A percentile compares a stretch with the other conserved stretches of the same genome.
Evolutionary conservation across 768 basidiomycete genomes (phyloP).

Genomic region (Trichaptum fuscoviolaceum): DNA sequence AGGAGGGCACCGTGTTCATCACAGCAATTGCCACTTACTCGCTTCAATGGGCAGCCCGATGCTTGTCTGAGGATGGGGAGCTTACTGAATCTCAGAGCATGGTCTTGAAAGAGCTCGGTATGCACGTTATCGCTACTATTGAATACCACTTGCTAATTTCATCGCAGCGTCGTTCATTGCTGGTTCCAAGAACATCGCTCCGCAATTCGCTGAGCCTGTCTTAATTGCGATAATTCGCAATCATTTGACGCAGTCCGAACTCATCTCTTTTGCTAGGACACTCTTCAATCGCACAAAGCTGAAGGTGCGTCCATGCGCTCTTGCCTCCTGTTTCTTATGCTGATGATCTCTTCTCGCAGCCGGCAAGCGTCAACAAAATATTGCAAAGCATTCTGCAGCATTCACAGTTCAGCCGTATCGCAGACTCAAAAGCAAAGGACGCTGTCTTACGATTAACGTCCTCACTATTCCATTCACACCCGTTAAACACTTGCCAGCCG

Average conservation of each 20-base stretch:
- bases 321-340: not conserved
- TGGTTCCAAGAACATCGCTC: slow-evolving; percentile 36
- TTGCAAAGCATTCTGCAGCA: slow-evolving; percentile 75
- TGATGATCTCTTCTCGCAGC: slow-evolving; percentile 31
- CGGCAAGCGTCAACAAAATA: slow-evolving; percentile 65
- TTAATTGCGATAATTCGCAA: slow-evolving; percentile 58
- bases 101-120: slow-evolving; percentile 6
- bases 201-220: slow-evolving; percentile 66
- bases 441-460: slow-evolving; percentile 53
- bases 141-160: not conserved
- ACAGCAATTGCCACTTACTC: slow-evolving; percentile 26
- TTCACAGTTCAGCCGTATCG: slow-evolving; percentile 48
- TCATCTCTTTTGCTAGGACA: slow-evolving; percentile 23
- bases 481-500: slow-evolving; percentile 79
- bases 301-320: slow-evolving; percentile 46
- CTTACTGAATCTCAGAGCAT: not conserved
- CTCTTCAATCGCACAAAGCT: slow-evolving; percentile 29
- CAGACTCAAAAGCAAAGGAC: slow-evolving; percentile 31
- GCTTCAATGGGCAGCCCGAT: slow-evolving; percentile 49
- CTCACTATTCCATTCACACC: slow-evolving; percentile 68
- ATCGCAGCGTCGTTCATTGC: slow-evolving; percentile 11
- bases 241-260: slow-evolving; percentile 37
- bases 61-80: slow-evolving; percentile 31
- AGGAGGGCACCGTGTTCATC: not conserved
- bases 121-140: not conserved